These are phyloP conservation scores for Trifolium repens DNA, from an alignment of 306 rosid species.

Conservation along the genomic window DNA sequence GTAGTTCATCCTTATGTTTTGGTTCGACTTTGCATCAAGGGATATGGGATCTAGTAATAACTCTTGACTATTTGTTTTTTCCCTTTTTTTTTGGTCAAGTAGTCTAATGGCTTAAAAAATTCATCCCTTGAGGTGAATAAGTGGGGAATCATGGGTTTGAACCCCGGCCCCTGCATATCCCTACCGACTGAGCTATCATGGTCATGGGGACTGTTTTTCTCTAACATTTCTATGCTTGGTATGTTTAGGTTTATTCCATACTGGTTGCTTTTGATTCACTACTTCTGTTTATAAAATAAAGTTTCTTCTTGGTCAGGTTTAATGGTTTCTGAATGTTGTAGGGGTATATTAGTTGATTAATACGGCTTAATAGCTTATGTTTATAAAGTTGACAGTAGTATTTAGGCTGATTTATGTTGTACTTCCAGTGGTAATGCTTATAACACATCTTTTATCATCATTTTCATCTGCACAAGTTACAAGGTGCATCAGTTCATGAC, in stretches of 20 bases:
- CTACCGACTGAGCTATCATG: too few relatives aligned
- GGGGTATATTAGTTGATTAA: slow-evolving; percentile 4
- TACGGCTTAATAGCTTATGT: background rate
- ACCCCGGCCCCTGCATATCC: too few relatives aligned
- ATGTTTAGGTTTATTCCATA: slow-evolving; percentile 16
- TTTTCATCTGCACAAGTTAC: slow-evolving; percentile 15
- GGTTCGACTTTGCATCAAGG: background rate
- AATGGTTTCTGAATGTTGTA: background rate
- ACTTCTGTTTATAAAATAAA: background rate
- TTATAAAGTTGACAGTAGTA: background rate
- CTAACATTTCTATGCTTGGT: slow-evolving; percentile 25
- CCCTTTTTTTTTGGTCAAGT: too few relatives aligned
- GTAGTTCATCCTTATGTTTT: slow-evolving; percentile 14
- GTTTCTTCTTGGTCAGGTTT: background rate
- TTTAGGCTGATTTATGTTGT: slow-evolving; percentile 15
- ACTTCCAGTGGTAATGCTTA: slow-evolving; percentile 7
- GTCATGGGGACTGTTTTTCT: background rate
- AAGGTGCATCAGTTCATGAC: slow-evolving; percentile 10
- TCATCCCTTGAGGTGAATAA: too few relatives aligned
- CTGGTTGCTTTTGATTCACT: background rate
- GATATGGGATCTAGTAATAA: background rate
- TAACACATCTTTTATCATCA: background rate
- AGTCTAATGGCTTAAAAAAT: too few relatives aligned
- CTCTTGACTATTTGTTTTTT: background rate
- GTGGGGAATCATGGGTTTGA: too few relatives aligned